These are phyloP conservation scores for Xylaria sp. DNA, from an alignment of 2,329 filamentous ascomycete species.

Conservation along the genomic window DNA sequence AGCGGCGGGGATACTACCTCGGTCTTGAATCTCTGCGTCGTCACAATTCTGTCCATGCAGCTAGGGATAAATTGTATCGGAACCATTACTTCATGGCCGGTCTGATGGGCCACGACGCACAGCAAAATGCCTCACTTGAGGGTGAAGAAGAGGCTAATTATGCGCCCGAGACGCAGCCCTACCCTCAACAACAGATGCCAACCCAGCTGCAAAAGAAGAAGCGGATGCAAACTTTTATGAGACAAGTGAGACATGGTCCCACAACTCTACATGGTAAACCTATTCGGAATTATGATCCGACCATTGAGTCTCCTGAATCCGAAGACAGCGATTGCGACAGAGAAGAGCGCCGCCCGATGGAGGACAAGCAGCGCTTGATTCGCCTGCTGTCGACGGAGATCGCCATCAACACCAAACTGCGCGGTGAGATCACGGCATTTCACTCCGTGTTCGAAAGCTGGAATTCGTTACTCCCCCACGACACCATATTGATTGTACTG, in stretches of 20 bases:
- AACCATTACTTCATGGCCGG: conserved; percentile 60
- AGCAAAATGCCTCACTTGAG: conserved; percentile 45
- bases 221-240: neutral
- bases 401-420: conserved; percentile 56
- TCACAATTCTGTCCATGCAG: conserved; percentile 44
- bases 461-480: conserved; percentile 61
- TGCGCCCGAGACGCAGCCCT: neutral
- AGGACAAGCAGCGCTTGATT: conserved; percentile 60
- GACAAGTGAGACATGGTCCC: too few relatives aligned
- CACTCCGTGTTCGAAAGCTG: conserved; percentile 60
- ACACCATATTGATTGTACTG: conserved; percentile 67
- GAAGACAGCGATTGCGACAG: conserved; percentile 28
- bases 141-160: conserved; percentile 56
- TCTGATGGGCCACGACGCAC: conserved; percentile 50
- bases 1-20: conserved; percentile 53
- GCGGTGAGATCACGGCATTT: conserved; percentile 59
- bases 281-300: neutral
- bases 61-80: conserved; percentile 50
- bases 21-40: conserved; percentile 36
- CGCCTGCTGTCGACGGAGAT: conserved; percentile 61
- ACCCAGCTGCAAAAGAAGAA: neutral
- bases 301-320: neutral
- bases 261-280: too few relatives aligned
- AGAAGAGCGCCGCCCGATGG: conserved; percentile 51
- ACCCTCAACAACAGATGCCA: neutral